Evolutionary conservation across 2,329 filamentous ascomycete species (phyloP), one percentile per base, ranked within the genome.

Genomic region (Colletotrichum incanum): DNA sequence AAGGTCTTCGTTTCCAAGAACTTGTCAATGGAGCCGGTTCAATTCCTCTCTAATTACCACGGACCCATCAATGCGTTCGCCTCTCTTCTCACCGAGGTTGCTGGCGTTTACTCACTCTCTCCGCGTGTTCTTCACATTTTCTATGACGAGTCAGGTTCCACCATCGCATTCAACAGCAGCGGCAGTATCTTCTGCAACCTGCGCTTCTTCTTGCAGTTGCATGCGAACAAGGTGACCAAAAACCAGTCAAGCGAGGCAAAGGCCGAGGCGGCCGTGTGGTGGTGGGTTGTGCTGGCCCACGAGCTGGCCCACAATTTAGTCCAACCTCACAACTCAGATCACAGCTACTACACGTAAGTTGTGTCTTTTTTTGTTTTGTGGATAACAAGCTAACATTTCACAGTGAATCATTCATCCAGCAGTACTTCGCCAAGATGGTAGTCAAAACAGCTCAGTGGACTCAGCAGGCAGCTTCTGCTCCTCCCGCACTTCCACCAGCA

Each of bases 261-360:
- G 79, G 86, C 75, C 5, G 93, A 96, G 73, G 94, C 94, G 3
- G 85, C 91, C 69, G 89, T 93, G 1, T 97, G 95, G 86, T 98
- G 96, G 96, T 98, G 93, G 90, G 93, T 98, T 74, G 95, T 96
- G n/a, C 81, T 98, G 73, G 97, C 95, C 74, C 96, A 99, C 80
- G 97, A 99, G 84, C 84, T 99, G 81, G 95, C 96, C 70, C 96
- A 99, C 83, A 99, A 99, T 80, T 84, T 99, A 66, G 94, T 98
- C 11, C 83, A 84, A 47, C 88, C 91, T 74, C 96, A 98, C 81
- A 93, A 92, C 78, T 86, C 93, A 20, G 89, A 93, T 65, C 94
- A 97, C 82, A 93, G 92, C 77, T 97, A 92, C 79, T 97, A 96
- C 79, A 96, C 92, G 84, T 91, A 83, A 82, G 88, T 84, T 1